Conservation (phyloP, 306 rosid species). For the Prunus persica region DNA sequence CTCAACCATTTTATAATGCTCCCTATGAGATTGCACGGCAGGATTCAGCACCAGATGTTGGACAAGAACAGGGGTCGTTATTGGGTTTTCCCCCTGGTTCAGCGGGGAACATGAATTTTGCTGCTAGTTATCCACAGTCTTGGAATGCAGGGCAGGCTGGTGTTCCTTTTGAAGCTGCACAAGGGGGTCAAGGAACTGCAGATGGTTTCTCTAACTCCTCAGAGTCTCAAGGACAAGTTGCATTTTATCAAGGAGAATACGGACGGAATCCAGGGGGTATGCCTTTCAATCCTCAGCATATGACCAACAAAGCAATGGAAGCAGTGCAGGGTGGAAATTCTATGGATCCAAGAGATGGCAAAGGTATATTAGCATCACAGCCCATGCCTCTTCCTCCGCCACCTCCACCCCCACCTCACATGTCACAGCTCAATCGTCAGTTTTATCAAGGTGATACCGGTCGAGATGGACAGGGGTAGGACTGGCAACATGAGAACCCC, state of each 20-base stretch:
- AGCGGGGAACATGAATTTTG: conserved; percentile 47
- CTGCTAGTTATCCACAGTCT: conserved; percentile 57
- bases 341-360: conserved; percentile 73
- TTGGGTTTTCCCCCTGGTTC: conserved; percentile 73
- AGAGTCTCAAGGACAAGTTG: conserved; percentile 42
- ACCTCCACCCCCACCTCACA: conserved; percentile 53
- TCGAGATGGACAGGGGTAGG: conserved; percentile 61
- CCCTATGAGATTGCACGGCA: conserved; percentile 71
- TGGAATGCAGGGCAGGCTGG: conserved; percentile 69
- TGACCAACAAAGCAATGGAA: conserved; percentile 36
- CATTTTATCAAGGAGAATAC: conserved; percentile 44
- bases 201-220: conserved; percentile 36
- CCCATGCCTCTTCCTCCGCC: conserved; percentile 56
- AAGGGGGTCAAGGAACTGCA: conserved; percentile 30
- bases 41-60: conserved; percentile 62
- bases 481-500: conserved; percentile 68
- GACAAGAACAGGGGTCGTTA: conserved; percentile 64
- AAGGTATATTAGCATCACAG: conserved; percentile 67
- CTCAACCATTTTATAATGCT: conserved; percentile 66
- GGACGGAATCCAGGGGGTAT: conserved; percentile 34
- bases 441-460: conserved; percentile 56
- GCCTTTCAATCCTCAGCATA: conserved; percentile 24
- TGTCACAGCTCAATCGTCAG: conserved; percentile 54
- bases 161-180: conserved; percentile 49
- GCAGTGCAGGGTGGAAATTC: conserved; percentile 47